Base-by-base conservation (phyloP, 2,329 filamentous ascomycete genomes). In the Apiospora koreana region DNA sequence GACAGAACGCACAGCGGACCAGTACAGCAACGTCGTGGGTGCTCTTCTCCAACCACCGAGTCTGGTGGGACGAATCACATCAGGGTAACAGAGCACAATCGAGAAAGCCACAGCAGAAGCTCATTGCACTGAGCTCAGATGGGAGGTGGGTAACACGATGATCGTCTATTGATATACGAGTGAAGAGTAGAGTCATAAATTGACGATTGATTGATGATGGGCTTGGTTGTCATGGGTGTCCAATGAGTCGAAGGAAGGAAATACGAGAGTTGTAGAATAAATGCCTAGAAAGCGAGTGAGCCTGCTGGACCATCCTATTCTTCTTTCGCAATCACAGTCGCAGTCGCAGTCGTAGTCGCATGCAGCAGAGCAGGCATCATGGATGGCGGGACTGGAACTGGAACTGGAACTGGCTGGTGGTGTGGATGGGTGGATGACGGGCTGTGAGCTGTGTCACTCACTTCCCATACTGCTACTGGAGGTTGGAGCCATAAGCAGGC, bases 351-450 rank as follows among this genome's bases (percentile, higher is more conserved):
- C 18, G 62, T n/a, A 46, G 41, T 10, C 41, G 65, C 65, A 66
- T 46, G 45, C 23, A 71, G 64, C 43, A 69, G 67, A 71, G 64
- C 43, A 69, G 67, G 70, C 70, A 71, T 65, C 45, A 70, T 70
- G 69, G 66, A 67, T 68, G 69, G 31, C 28, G 54, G 54, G 31
- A 28, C 21, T 25, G n/a, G n/a, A n/a, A n/a, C n/a, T n/a, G n/a
- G n/a, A n/a, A n/a, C n/a, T n/a, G n/a, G n/a, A n/a, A n/a, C n/a
- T n/a, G n/a, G n/a, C n/a, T n/a, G 50, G 16, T 31, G 28, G 50
- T 58, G 50, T 58, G 50, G 50, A 58, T 58, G 50, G 50, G 50
- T 58, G 50, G 50, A 35, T 58, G 50, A 35, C 50, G 50, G 50
- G 50, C 50, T 58, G 50, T 58, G 43, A n/a, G 43, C 43, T 46